Evolutionary conservation across 2,329 filamentous ascomycete species (phyloP).

Genomic region (Neocatenulostroma microsporum): DNA sequence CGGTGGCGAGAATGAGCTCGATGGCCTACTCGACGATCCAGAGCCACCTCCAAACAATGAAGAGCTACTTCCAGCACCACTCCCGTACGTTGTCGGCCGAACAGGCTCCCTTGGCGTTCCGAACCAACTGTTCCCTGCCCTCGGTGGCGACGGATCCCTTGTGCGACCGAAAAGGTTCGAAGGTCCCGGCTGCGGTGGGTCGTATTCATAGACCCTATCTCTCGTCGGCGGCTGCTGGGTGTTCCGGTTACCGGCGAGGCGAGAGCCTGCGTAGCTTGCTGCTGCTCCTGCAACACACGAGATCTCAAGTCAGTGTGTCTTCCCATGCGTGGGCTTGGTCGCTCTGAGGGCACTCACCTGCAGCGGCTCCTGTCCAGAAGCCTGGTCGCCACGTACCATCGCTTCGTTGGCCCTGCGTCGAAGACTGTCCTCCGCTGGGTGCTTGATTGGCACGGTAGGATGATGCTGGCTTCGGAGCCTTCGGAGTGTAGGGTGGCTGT

Average conservation of each 20-base stretch:
- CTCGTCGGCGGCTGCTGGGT: conserved; percentile 3
- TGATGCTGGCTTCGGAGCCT: conserved; percentile 15
- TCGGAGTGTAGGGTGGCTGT: conserved; percentile 41
- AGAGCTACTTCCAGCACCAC: too few species aligned
- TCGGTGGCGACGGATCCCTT: conserved; percentile 6
- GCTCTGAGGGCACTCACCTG: too few species aligned
- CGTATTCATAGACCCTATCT: conserved; percentile 1
- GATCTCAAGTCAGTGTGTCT: too few species aligned
- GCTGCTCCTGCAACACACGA: too few species aligned
- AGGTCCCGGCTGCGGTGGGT: conserved; percentile 18
- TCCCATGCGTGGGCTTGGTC: too few species aligned
- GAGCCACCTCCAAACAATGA: too few species aligned
- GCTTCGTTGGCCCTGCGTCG: conserved; percentile 5
- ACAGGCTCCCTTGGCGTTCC: too few species aligned
- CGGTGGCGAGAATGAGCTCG: conserved; percentile 16
- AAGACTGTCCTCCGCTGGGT: conserved; percentile 4
- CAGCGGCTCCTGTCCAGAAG: conserved; percentile 64
- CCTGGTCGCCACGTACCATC: conserved; percentile 58
- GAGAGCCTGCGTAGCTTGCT: conserved; percentile 19
- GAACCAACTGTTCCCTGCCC: too few species aligned
- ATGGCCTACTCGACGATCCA: conserved; percentile 12
- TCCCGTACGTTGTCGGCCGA: too few species aligned
- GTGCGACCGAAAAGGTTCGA: conserved; percentile 22
- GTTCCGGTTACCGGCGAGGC: conserved; percentile 15
- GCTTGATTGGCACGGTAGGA: conserved; percentile 8